Evolutionary conservation across 2,329 filamentous ascomycete genomes (phyloP).

Genomic region (Fusarium aywerte): DNA sequence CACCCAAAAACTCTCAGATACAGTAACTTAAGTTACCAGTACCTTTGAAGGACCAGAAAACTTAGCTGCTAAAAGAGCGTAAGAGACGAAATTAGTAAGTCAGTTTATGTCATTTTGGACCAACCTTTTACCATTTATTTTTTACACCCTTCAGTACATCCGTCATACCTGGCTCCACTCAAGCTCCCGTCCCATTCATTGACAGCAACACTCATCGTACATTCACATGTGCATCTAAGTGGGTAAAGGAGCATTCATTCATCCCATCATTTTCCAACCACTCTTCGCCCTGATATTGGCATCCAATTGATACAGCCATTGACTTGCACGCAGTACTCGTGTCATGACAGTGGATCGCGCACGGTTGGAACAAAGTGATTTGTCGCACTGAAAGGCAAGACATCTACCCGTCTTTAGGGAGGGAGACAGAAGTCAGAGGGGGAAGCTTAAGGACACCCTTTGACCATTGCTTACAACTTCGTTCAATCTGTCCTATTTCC

Average conservation of each 20-base stretch:
- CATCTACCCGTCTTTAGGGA: conserved; percentile 27
- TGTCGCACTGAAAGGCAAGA: conserved; percentile 36
- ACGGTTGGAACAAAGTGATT: conserved; percentile 34
- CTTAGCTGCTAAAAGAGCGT: too few species aligned
- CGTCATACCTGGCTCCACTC: conserved; percentile 30
- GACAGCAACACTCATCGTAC: conserved; percentile 31
- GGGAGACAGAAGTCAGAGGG: conserved; percentile 21
- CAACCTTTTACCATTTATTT: too few species aligned
- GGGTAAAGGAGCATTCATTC: conserved; percentile 6
- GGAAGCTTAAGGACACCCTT: conserved; percentile 33
- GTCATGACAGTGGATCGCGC: conserved; percentile 33
- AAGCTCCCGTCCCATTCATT: conserved; percentile 22
- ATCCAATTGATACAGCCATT: conserved; percentile 5
- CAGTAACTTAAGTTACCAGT: too few species aligned
- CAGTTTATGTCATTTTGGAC: too few species aligned
- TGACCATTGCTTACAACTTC: conserved; percentile 20
- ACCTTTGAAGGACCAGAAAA: too few species aligned
- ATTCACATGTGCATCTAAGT: conserved; percentile 16
- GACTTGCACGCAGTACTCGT: conserved; percentile 16
- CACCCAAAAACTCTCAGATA: not conserved
- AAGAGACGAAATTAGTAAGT: too few species aligned
- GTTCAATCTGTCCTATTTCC: conserved; percentile 35
- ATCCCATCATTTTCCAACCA: conserved; percentile 23
- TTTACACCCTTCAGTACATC: not conserved
- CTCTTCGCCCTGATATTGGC: conserved; percentile 14